phyloP scores from a whole-genome alignment of 2,329 filamentous ascomycete genomes.

The Harringtonia lauricola region DNA sequence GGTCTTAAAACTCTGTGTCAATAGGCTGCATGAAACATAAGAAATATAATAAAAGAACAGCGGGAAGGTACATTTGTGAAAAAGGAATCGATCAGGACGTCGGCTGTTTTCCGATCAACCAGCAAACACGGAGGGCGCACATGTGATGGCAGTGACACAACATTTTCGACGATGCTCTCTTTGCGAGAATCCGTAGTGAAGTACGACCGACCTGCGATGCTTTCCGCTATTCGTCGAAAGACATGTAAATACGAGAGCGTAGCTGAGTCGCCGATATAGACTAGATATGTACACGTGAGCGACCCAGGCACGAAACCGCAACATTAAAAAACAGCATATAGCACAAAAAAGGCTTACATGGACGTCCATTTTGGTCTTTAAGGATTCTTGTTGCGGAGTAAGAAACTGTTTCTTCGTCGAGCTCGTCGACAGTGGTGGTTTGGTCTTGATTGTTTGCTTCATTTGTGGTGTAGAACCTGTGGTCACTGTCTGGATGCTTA shows the following conservation, averaged over 20 bases:
- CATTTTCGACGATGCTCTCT: slow-evolving; percentile 43
- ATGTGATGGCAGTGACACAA: slow-evolving; percentile 32
- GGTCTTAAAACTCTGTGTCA: slow-evolving; percentile 28
- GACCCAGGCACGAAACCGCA: not conserved
- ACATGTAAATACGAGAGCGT: slow-evolving; percentile 50
- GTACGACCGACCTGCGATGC: slow-evolving; percentile 37
- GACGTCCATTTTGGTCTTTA: slow-evolving; percentile 43
- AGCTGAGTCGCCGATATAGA: slow-evolving; percentile 53
- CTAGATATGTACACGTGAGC: slow-evolving; percentile 17
- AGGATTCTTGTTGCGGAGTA: slow-evolving; percentile 46
- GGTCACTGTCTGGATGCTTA: too few species aligned
- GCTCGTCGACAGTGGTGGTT: slow-evolving; percentile 28
- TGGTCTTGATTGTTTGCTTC: slow-evolving; percentile 14
- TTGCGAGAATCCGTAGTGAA: slow-evolving; percentile 50
- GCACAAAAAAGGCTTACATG: slow-evolving; percentile 30
- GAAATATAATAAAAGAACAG: not conserved
- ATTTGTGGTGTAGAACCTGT: too few species aligned
- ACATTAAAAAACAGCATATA: not conserved
- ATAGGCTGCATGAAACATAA: not conserved
- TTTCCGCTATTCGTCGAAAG: slow-evolving; percentile 49
- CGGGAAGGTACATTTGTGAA: slow-evolving; percentile 41
- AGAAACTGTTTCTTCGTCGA: slow-evolving; percentile 39
- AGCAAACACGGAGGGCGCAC: slow-evolving; percentile 39
- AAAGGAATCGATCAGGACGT: slow-evolving; percentile 45
- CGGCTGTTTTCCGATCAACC: slow-evolving; percentile 38